A percentile compares a stretch with the other conserved stretches of the same genome.
These are phyloP conservation scores for Oryza meridionalis DNA, from an alignment of 176 grass and related monocot genomes.

Conservation along the genomic window DNA sequence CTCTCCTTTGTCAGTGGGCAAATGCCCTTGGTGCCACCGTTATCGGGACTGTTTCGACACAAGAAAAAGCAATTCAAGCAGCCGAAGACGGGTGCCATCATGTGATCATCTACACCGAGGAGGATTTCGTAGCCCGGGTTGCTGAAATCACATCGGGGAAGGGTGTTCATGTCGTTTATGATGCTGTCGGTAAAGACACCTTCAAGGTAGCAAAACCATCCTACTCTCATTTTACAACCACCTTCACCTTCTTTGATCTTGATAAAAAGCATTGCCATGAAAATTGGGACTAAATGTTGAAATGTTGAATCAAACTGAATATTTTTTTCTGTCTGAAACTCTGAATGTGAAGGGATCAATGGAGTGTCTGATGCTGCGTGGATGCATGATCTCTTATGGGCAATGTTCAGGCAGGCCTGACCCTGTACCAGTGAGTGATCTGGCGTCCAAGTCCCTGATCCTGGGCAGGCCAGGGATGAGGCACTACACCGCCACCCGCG, in stretches of 20 bases:
- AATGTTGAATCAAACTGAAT: neutral
- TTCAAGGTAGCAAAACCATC: constrained; percentile 42
- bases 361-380: constrained; percentile 44
- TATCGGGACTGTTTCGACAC: constrained; percentile 55
- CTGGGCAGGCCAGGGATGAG: constrained; percentile 59
- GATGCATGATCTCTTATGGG: constrained; percentile 67
- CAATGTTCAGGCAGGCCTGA: constrained; percentile 62
- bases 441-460: constrained; percentile 61
- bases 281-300: neutral
- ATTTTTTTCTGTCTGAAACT: neutral
- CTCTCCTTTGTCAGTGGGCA: constrained; percentile 61
- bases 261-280: neutral
- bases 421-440: constrained; percentile 50
- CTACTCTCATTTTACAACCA: neutral
- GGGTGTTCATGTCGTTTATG: constrained; percentile 60
- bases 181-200: constrained; percentile 62
- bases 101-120: constrained; percentile 55
- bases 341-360: constrained; percentile 50
- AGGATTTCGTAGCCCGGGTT: constrained; percentile 52
- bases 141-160: constrained; percentile 50
- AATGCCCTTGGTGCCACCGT: constrained; percentile 57
- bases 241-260: neutral
- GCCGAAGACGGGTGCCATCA: constrained; percentile 51
- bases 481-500: constrained; percentile 54
- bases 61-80: constrained; percentile 58